Evolutionary conservation across 768 basidiomycete genomes (phyloP).

Genomic region (Pulveroboletus sp.): DNA sequence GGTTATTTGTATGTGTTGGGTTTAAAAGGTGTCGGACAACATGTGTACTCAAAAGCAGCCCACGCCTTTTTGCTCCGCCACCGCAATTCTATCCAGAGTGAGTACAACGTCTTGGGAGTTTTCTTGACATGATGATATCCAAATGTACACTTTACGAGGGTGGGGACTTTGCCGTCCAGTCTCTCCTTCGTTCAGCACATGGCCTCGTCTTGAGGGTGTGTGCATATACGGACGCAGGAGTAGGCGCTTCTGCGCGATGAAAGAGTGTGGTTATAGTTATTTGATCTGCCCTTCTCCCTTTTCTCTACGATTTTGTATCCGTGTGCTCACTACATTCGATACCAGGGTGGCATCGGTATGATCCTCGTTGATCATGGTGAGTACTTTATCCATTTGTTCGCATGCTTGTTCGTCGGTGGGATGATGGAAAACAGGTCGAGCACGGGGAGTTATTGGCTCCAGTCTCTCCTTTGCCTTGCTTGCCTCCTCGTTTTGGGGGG

Average conservation of each 20-base stretch:
- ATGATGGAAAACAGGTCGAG: conserved; percentile 27
- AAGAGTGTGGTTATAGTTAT: conserved; percentile 35
- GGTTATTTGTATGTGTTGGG: conserved; percentile 31
- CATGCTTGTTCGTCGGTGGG: conserved; percentile 18
- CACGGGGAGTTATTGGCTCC: conserved; percentile 21
- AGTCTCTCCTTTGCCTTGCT: conserved; percentile 24
- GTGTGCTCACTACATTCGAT: conserved; percentile 9
- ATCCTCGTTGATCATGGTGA: conserved; percentile 4
- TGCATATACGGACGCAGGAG: conserved; percentile 35
- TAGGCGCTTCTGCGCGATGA: conserved; percentile 35
- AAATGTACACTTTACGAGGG: conserved; percentile 29
- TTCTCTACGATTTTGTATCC: neutral
- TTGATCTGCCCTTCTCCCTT: conserved; percentile 17
- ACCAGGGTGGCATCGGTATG: neutral
- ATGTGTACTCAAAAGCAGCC: conserved; percentile 14
- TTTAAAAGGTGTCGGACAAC: conserved; percentile 22
- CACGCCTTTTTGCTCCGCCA: neutral
- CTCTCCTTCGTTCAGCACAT: conserved; percentile 34
- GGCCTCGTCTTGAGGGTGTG: conserved; percentile 33
- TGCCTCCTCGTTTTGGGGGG: conserved; percentile 26
- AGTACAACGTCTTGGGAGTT: conserved; percentile 1
- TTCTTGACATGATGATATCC: conserved; percentile 28
- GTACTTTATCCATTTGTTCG: neutral
- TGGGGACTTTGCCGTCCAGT: conserved; percentile 32
- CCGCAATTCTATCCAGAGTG: conserved; percentile 7